Conservation (phyloP, 192 early-diverging fungal genomes). For the Coemansia nantahalensis region DNA sequence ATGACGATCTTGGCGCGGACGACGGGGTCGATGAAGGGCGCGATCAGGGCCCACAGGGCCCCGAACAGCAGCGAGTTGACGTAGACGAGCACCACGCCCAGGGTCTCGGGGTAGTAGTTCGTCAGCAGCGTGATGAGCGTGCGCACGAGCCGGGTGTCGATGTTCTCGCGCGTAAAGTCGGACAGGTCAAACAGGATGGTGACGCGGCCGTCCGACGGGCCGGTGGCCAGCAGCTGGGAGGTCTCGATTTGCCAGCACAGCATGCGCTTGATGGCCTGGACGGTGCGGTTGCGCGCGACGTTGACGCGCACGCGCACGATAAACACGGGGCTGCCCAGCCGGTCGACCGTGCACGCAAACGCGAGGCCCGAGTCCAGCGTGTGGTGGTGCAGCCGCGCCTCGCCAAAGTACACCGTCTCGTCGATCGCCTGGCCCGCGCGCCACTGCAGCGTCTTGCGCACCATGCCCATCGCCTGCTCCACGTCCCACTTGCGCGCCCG, state of each 20-base stretch:
- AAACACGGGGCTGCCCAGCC: slow-evolving; percentile 54
- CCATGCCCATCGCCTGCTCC: slow-evolving; percentile 65
- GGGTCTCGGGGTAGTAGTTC: slow-evolving; percentile 85
- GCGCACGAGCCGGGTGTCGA: slow-evolving; percentile 70
- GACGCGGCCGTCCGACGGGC: slow-evolving; percentile 53
- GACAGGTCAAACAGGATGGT: slow-evolving; percentile 79
- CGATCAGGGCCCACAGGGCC: slow-evolving; percentile 78
- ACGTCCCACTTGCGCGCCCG: slow-evolving; percentile 88
- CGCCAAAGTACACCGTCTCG: slow-evolving; percentile 56
- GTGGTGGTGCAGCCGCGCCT: slow-evolving; percentile 52
- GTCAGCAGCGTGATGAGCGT: slow-evolving; percentile 78
- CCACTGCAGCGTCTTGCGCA: slow-evolving; percentile 68
- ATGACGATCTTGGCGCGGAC: slow-evolving; percentile 84
- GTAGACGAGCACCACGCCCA: slow-evolving; percentile 74
- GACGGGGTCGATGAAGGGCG: slow-evolving; percentile 82
- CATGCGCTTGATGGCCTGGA: slow-evolving; percentile 60
- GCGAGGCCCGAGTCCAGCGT: slow-evolving; percentile 56
- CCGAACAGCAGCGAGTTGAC: slow-evolving; percentile 83
- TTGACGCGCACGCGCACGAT: slow-evolving; percentile 55
- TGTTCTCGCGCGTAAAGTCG: slow-evolving; percentile 68
- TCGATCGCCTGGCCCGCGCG: slow-evolving; percentile 59
- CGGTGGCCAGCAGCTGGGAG: slow-evolving; percentile 52
- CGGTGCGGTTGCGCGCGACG: slow-evolving; percentile 50
- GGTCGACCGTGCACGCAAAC: slow-evolving; percentile 55
- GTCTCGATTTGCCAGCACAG: slow-evolving; percentile 64